Evolutionary conservation across 148 eudicot genomes (phyloP).

Genomic region (Oxyria digyna): DNA sequence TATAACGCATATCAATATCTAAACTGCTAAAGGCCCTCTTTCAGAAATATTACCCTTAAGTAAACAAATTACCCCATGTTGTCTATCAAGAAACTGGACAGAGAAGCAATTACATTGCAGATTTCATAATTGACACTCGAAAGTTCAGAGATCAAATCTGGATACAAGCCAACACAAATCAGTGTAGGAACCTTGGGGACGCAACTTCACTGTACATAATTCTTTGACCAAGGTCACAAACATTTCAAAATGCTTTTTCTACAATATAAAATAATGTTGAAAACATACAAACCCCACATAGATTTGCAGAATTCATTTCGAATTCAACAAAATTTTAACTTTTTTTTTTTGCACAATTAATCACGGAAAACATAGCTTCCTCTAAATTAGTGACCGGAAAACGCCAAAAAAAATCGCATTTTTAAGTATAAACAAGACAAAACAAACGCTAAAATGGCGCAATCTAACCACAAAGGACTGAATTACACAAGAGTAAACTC

Average conservation of each 20-base stretch:
- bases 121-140: neutral
- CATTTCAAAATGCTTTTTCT: neutral
- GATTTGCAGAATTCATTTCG: neutral
- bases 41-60: neutral
- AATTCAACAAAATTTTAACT: neutral
- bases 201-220: neutral
- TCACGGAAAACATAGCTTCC: neutral
- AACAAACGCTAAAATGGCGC: neutral
- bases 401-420: slow-evolving; percentile 3
- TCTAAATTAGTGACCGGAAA: neutral
- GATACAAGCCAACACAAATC: neutral
- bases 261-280: neutral
- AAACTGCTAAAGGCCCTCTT: neutral
- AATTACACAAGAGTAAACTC: neutral
- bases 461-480: neutral
- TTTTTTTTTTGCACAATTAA: neutral
- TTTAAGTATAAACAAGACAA: neutral
- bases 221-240: slow-evolving; percentile 2
- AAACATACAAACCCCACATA: neutral
- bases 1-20: neutral
- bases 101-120: neutral
- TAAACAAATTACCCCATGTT: neutral
- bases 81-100: neutral
- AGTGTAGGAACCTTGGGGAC: neutral
- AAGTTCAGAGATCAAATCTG: slow-evolving; percentile 1